Conservation (phyloP, 192 early-diverging fungal genomes). For the Coemansia sp. region DNA sequence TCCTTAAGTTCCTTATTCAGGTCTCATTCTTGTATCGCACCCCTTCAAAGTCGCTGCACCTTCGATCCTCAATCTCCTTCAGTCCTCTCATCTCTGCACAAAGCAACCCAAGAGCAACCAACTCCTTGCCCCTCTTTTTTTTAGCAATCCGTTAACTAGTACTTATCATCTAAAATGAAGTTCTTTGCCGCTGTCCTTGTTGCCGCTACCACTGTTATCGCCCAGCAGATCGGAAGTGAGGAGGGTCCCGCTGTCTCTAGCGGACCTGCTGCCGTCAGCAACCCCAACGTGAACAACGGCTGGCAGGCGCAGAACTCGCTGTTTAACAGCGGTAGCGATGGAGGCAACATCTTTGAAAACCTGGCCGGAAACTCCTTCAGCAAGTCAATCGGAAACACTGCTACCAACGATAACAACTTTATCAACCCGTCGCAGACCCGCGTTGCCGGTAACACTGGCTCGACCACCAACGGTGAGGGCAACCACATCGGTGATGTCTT, state of each 20-base stretch:
- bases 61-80: slow-evolving; percentile 1
- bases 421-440: slow-evolving; percentile 33
- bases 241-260: slow-evolving; percentile 17
- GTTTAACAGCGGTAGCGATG: slow-evolving; percentile 22
- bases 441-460: slow-evolving; percentile 36
- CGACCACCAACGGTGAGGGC: slow-evolving; percentile 36
- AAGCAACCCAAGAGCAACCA: slow-evolving; percentile 12
- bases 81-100: background rate
- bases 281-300: slow-evolving; percentile 48
- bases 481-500: slow-evolving; percentile 40
- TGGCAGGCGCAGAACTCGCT: slow-evolving; percentile 34
- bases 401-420: slow-evolving; percentile 38
- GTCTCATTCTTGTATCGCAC: slow-evolving; percentile 37
- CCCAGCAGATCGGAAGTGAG: slow-evolving; percentile 34
- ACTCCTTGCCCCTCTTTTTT: background rate
- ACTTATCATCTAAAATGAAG: slow-evolving; percentile 24
- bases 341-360: slow-evolving; percentile 29
- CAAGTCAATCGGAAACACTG: slow-evolving; percentile 24
- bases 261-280: slow-evolving; percentile 29
- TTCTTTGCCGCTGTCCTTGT: slow-evolving; percentile 25
- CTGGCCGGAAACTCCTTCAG: slow-evolving; percentile 28
- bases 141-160: slow-evolving; percentile 1
- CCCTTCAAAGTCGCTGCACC: background rate
- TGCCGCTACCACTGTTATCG: slow-evolving; percentile 27
- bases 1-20: slow-evolving; percentile 34